phyloP scores from a whole-genome alignment of 1,284 basidiomycete genomes.

The Abortiporus biennis region DNA sequence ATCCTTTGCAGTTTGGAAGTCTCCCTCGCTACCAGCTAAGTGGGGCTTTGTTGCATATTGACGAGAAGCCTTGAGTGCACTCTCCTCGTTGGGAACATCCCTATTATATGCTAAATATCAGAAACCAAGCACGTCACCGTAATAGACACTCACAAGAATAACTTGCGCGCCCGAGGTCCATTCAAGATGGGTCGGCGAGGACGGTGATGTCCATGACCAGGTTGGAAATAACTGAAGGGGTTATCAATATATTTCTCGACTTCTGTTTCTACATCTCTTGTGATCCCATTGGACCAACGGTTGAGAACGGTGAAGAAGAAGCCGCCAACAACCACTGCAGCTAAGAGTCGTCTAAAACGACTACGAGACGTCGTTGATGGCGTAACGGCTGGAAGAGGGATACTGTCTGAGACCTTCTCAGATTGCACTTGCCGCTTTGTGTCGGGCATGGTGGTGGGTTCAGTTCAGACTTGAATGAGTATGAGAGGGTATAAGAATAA shows the following conservation, averaged over 20 bases:
- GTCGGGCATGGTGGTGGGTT: constrained; percentile 9
- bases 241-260: constrained; percentile 16
- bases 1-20: constrained; percentile 58
- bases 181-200: constrained; percentile 11
- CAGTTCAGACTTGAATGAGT: too few species aligned
- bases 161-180: constrained; percentile 18
- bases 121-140: not conserved
- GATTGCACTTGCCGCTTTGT: constrained; percentile 4
- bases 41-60: constrained; percentile 65
- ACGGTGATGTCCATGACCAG: constrained; percentile 7
- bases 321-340: constrained; percentile 9
- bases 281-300: constrained; percentile 10
- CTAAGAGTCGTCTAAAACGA: constrained; percentile 5
- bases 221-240: constrained; percentile 12
- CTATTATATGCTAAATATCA: constrained; percentile 24
- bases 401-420: constrained; percentile 8
- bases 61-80: constrained; percentile 51
- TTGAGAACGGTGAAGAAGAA: constrained; percentile 7
- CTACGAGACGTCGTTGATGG: not conserved
- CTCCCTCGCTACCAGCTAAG: constrained; percentile 61
- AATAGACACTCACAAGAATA: constrained; percentile 20
- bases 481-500: constrained; percentile 2
- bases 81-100: constrained; percentile 51
- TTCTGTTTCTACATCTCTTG: constrained; percentile 15
- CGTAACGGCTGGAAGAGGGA: constrained; percentile 11